These are phyloP conservation scores for Exidia glandulosa DNA, from an alignment of 768 basidiomycete genomes.

Conservation along the genomic window DNA sequence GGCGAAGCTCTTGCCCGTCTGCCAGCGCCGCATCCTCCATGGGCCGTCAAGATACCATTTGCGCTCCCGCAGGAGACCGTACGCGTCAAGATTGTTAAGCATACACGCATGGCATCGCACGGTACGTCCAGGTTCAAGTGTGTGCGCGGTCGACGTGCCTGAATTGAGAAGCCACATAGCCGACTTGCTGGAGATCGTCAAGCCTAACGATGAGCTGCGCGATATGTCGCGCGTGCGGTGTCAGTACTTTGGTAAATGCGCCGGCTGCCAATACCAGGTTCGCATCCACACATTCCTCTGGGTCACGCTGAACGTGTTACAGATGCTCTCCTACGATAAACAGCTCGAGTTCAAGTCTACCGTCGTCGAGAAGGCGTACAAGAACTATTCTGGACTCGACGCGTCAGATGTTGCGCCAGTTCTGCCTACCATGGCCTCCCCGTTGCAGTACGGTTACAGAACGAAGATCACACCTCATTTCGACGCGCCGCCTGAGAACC, in stretches of 20 bases:
- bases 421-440: constrained; percentile 70
- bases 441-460: constrained; percentile 82
- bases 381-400: constrained; percentile 47
- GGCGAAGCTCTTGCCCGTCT: constrained; percentile 58
- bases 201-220: constrained; percentile 51
- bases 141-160: neutral
- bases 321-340: constrained; percentile 81
- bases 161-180: constrained; percentile 25
- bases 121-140: neutral
- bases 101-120: constrained; percentile 55
- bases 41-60: constrained; percentile 80
- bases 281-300: constrained; percentile 6
- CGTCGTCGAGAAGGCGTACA: constrained; percentile 76
- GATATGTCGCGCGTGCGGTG: constrained; percentile 61
- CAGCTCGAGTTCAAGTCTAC: constrained; percentile 82
- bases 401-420: constrained; percentile 47
- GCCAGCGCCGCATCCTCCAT: constrained; percentile 39
- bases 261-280: constrained; percentile 92
- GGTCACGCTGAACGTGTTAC: neutral
- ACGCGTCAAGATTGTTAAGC: constrained; percentile 58
- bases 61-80: constrained; percentile 76
- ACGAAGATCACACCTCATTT: constrained; percentile 99
- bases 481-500: constrained; percentile 51
- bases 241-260: constrained; percentile 81
- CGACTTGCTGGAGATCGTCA: constrained; percentile 56